Base-by-base conservation (phyloP, 768 basidiomycete species). In the Psilocybe sp. region DNA sequence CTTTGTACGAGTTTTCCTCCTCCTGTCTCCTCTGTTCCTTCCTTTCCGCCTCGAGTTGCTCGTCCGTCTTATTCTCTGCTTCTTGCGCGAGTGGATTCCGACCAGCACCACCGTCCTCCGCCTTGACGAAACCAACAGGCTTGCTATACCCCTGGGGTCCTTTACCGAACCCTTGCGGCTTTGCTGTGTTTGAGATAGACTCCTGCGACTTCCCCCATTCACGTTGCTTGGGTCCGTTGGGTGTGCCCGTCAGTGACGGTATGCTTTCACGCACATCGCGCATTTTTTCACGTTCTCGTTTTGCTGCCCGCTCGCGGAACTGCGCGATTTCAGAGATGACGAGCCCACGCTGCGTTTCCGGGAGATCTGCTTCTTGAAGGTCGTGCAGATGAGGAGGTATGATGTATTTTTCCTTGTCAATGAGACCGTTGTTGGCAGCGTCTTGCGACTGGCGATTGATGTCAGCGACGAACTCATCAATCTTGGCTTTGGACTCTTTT, bases 381-480 rank as follows among this genome's bases (percentile, higher is more conserved):
- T 98, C 97, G 69, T 92, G 92, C 15, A 98, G 79, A 70, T 99
- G 97, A n/a, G 92, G 90, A 19, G 93, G 93, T 38, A 97, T 92
- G 54, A 91, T 79, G 64, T 91, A 90, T 78, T 87, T 85, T 69
- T 92, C 89, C 62, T 88, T 86, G 69, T 90, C 87, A 46, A 83
- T 80, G 35, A 82, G 75, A n/a, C 86, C 87, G 50, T 66, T 84
- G 53, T 82, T 82, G 1, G 89, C 85, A 3, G 86, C 84, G 41
- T 90, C 87, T 64, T 86, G 83, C 4, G 87, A 87, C 16, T 77
- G 67, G 35, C 80, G 78, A 54, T 84, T 85, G 60, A 93, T 88
- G 53, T 90, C 85, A 12, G 73, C 73, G 28, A 93, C 78, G 2
- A 89, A 73, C 33, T 74, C 74, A 47, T 83, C 78, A 31, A 94